Base-by-base conservation (phyloP, 257 asterid species). In the Penstemon newberryi region DNA sequence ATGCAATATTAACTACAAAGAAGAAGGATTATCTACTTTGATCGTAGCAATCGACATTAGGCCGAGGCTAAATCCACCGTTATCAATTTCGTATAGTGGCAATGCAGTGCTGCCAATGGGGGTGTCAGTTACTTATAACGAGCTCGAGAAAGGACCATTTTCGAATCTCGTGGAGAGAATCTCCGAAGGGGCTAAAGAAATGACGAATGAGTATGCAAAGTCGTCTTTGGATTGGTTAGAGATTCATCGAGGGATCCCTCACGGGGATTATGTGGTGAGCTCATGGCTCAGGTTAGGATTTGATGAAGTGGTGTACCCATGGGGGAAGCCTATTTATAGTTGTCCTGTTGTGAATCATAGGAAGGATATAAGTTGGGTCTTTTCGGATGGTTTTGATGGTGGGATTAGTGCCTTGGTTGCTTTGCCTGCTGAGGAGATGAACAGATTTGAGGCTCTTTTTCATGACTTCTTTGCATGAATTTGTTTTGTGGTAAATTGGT, bases 221-320 rank as follows among this genome's bases (percentile, higher is more conserved):
- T 80, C 86, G 1, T 82, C 77, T 37, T 70, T 83, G 3, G 88
- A 83, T 11, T 83, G 88, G 88, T 83, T 81, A 7, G 84, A 83
- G 43, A 19, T 83, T 1, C 63, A 83, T 54, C 78, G 79, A 7
- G 88, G 88, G 63, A 73, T 83, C 7, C 88, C 88, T 0, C 72
- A 83, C 51, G 88, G 84, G 6, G 88, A 83, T 52, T 80, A 78
- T 11, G 56, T 83, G 49, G 33, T 83, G 2, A 78, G 84, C 4
- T 83, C 88, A 0, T 83, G 88, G 88, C 76, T 83, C 79, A 71
- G 72, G 56, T 73, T 83, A 68, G 86, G 88, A 51, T 80, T 83
- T 65, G 64, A 77, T 41, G 78, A 81, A 7, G 69, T 70, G 67
- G 80, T 70, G 64, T 80, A 67, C 13, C 84, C 88, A 6, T 80